Base-by-base conservation (phyloP, 2,329 filamentous ascomycete genomes). In the Aspergillus sp. region DNA sequence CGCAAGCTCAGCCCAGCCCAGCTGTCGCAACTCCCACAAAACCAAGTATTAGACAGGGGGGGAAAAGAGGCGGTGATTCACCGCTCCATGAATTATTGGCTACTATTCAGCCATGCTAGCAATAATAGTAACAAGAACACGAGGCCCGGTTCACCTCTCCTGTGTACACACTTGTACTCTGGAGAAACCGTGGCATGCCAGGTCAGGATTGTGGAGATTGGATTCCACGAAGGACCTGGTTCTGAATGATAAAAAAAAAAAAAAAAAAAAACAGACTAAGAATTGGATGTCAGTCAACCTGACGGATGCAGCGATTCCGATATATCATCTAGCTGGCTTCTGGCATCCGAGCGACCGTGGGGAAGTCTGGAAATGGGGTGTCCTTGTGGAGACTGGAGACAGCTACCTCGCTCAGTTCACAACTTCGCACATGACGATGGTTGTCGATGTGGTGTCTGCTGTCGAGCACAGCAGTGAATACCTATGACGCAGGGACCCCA, bases 21-120 rank as follows among this genome's bases (percentile, higher is more conserved):
- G 32, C 32, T 36, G 24, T 24, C 24, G 24, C 32, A 4, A 14
- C 32, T 14, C 32, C 10, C 31, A 11, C 12, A 36, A 2, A 36
- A 4, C 31, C 12, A 36, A 14, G 31, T 12, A 24, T 24, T 5
- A 36, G 10, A 36, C 4, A 14, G 12, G 32, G 55, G 54, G 52
- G 29, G 42, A 36, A 36, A 63, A 66, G 47, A 52, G 49, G 64
- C 63, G 63, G 63, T 66, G 64, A 67, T 67, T 61, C 63, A 67
- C 65, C 63, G 60, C 63, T 63, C 39, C 49, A 20, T 54, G 56
- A 42, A 56, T 55, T 45, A 64, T 65, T 65, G 61, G 63, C 31
- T 49, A 49, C 36, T 42, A 42, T 42, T 42, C 55, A 12, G 54
- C 39, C 55, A 26, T 59, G 61, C 63, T 58, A 63, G 49, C 49